phyloP scores from a whole-genome alignment of 163 green algal genomes.

The Scenedesmus sp. region DNA sequence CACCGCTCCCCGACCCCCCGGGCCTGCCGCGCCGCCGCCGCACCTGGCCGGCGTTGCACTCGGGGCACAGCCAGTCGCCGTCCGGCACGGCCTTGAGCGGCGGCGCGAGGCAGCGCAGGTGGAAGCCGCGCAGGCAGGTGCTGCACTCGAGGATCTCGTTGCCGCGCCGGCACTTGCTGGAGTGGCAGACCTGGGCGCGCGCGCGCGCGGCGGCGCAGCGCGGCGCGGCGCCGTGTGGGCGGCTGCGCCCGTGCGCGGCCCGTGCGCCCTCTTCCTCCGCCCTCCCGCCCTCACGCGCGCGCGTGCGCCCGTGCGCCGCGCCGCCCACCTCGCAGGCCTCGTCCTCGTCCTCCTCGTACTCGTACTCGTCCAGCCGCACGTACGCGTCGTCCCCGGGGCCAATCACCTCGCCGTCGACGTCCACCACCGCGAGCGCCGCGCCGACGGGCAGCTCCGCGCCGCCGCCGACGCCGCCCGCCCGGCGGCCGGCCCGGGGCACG shows the following conservation, averaged over 20 bases:
- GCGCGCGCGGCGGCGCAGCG: too few species aligned
- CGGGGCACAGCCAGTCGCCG: conserved; percentile 86
- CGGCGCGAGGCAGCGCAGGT: conserved; percentile 86
- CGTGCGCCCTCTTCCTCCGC: too few species aligned
- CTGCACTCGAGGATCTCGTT: conserved; percentile 88
- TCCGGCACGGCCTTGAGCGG: conserved; percentile 76
- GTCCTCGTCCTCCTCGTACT: conserved; percentile 21
- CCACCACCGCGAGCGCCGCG: conserved; percentile 6
- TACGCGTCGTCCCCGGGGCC: conserved; percentile 53
- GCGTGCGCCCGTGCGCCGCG: too few species aligned
- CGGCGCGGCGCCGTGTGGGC: too few species aligned
- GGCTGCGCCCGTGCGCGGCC: too few species aligned
- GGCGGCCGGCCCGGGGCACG: background rate
- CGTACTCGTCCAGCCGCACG: conserved; percentile 39
- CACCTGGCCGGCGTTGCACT: conserved; percentile 36
- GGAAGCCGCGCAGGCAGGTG: conserved; percentile 88
- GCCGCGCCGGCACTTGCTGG: conserved; percentile 1
- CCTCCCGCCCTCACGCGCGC: too few species aligned
- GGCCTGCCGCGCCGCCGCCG: too few species aligned
- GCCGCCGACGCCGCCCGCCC: background rate
- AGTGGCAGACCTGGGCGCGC: conserved; percentile 35
- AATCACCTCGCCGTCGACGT: conserved; percentile 31
- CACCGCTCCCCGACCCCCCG: too few species aligned
- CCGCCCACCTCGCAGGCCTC: conserved; percentile 43
- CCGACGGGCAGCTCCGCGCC: background rate